Evolutionary conservation across 176 grass and related monocot genomes (phyloP).

Genomic region (Oryza meyeriana): DNA sequence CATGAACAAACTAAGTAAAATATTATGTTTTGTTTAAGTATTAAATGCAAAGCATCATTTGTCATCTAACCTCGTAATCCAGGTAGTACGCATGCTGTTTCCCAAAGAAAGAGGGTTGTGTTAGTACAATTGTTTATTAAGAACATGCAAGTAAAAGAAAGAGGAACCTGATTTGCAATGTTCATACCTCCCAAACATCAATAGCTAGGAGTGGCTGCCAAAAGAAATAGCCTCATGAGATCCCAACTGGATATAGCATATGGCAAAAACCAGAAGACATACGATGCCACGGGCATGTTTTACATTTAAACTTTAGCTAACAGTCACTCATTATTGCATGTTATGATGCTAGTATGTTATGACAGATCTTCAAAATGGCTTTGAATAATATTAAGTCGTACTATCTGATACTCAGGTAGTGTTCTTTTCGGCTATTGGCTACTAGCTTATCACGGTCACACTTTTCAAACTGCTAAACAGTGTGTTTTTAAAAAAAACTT

Average conservation of each 20-base stretch:
- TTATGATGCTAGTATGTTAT: background rate
- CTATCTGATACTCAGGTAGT: background rate
- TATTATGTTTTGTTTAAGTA: background rate
- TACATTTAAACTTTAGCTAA: background rate
- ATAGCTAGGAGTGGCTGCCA: conserved; percentile 85
- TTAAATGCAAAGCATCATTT: background rate
- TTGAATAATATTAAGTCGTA: background rate
- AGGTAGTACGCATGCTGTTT: conserved; percentile 85
- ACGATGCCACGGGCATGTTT: background rate
- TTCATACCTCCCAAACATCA: conserved; percentile 95
- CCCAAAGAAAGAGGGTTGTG: background rate
- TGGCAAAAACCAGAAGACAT: background rate
- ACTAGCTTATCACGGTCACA: no score
- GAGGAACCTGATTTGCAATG: background rate
- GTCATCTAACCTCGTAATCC: conserved; percentile 76
- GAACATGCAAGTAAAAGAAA: background rate
- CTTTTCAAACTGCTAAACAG: no score
- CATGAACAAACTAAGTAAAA: background rate
- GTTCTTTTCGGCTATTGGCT: no score
- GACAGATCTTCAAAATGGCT: background rate
- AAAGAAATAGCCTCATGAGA: conserved; percentile 36
- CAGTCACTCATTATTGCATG: no score
- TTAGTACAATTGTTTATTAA: conserved; percentile 28
- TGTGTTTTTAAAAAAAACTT: no score
- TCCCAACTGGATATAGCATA: background rate